Conservation (phyloP, 192 early-diverging fungal species). For the Backusella sp. region DNA sequence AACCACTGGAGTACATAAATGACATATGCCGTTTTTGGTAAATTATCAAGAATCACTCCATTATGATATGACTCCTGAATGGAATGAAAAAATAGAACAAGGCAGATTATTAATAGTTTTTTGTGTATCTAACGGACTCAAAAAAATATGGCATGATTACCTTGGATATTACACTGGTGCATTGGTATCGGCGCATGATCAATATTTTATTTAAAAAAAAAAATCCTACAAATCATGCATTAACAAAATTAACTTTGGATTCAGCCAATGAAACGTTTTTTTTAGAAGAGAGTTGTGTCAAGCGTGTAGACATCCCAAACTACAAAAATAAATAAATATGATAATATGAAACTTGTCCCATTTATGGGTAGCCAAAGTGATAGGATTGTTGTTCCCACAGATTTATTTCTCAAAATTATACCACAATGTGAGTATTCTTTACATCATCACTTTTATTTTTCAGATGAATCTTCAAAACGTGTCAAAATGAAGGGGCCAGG, state of each 20-base stretch:
- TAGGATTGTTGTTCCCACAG: neutral
- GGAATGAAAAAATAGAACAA: neutral
- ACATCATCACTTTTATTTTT: neutral
- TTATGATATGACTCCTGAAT: neutral
- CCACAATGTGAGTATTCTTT: neutral
- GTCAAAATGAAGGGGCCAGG: neutral
- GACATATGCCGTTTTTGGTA: neutral
- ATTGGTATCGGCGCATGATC: too few relatives aligned
- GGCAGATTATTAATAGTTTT: neutral
- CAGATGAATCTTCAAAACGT: neutral
- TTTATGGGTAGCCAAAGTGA: neutral
- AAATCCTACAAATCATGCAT: neutral
- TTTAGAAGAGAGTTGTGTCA: neutral
- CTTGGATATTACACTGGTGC: neutral
- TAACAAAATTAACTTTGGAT: neutral
- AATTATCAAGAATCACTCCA: neutral
- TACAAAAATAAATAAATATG: neutral
- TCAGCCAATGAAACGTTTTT: neutral
- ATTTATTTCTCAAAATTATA: neutral
- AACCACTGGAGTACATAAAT: neutral
- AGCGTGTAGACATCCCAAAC: neutral
- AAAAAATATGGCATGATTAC: neutral
- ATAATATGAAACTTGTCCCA: neutral
- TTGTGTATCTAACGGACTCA: neutral
- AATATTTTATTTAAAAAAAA: neutral